These are phyloP conservation scores for Mycena filopes DNA, from an alignment of 768 basidiomycete genomes.

Conservation along the genomic window DNA sequence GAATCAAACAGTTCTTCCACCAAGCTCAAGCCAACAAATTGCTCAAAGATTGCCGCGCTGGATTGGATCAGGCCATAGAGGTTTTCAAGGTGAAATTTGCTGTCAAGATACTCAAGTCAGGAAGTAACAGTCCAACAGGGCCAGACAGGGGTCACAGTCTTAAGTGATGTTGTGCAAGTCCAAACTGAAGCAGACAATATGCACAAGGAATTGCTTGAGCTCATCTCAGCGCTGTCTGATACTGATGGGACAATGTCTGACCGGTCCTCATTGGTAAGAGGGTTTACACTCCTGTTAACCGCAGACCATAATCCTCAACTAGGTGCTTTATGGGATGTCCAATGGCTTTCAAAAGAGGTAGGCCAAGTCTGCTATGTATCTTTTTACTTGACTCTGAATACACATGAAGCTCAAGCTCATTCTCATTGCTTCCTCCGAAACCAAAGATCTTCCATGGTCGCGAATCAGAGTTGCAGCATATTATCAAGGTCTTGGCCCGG, in stretches of 20 bases:
- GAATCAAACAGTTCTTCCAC: too few species aligned
- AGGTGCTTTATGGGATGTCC: too few species aligned
- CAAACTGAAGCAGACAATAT: too few species aligned
- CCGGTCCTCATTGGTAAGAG: not conserved
- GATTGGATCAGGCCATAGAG: not conserved
- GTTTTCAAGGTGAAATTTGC: not conserved
- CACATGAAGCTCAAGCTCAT: conserved; percentile 11
- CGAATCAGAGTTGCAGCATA: too few species aligned
- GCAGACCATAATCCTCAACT: not conserved
- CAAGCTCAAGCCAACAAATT: too few species aligned
- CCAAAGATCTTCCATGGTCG: too few species aligned
- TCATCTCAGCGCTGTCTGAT: not conserved
- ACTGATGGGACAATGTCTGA: not conserved
- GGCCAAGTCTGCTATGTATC: too few species aligned
- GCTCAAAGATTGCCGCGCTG: too few species aligned
- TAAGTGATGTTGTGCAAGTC: too few species aligned
- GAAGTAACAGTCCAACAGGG: not conserved
- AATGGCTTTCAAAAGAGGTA: not conserved
- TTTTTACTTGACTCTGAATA: not conserved
- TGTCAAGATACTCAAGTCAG: too few species aligned
- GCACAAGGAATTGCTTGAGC: not conserved
- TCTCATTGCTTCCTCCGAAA: conserved; percentile 8
- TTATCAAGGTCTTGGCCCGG: too few species aligned
- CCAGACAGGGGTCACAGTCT: not conserved
- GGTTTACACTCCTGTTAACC: not conserved